Base-by-base conservation (phyloP, 352 stramenopile species). In the Pythium monospermum region DNA sequence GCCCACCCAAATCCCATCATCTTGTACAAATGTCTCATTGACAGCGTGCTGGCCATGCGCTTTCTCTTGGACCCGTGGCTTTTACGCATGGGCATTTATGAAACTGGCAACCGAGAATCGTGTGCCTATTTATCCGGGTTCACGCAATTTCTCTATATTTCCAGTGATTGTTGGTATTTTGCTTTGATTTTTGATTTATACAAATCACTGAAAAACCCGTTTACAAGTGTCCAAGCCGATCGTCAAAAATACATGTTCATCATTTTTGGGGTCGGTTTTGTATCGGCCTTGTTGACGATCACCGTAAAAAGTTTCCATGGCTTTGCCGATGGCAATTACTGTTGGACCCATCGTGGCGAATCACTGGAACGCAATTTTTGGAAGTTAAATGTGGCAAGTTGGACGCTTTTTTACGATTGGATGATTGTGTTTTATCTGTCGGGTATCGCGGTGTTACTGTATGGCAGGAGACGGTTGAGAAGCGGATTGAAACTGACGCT, bases 341-440 rank as follows among this genome's bases (percentile, higher is more conserved):
- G 83, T 64, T 94, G 78, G 81, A 90, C 78, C 25, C 70, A 73
- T 53, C 74, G 77, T 7, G 80, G 70, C 23, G 69, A 66, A 5
- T 42, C 27, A 0, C 28, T 36, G 3, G 62, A 87, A 39, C 64
- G 73, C 49, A 54, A 84, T 57, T 91, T 91, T 41, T 90, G 82
- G 37, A 63, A 66, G 6, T 66, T 90, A 25, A 93, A 93, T 58
- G 31, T 70, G 11, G 67, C 78, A 2, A 91, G 71, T 48, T 93
- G 83, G 83, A 44, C 80, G 12, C 56, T 90, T 3, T 91, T 93
- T 54, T 93, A 91, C 64, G 71, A 79, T 53, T 93, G 76, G 68
- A 91, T 93, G 77, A 86, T 93, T 50, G 12, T 91, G 8, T 91
- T 88, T 38, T 91, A 91, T 51, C 49, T 91, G 5, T 82, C 78